phyloP scores from a whole-genome alignment of 805 yeast species.

The Kockiozyma suomiensis region DNA sequence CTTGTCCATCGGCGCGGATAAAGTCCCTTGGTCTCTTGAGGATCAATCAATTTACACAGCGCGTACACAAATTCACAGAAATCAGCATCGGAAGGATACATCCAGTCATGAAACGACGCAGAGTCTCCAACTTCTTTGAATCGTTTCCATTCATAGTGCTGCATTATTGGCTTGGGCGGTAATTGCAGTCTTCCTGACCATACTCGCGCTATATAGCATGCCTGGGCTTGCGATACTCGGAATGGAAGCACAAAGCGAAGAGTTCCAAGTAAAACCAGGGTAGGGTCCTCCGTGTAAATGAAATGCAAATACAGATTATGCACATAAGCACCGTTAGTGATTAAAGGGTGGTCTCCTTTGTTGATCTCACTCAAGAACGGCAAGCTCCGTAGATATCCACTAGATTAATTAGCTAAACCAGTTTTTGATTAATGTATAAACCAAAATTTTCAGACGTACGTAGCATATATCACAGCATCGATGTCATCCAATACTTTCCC shows the following conservation, averaged over 20 bases:
- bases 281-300: constrained; percentile 60
- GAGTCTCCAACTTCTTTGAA: constrained; percentile 52
- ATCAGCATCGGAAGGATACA: constrained; percentile 58
- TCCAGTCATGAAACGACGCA: constrained; percentile 55
- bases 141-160: constrained; percentile 47
- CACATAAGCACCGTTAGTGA: constrained; percentile 53
- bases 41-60: constrained; percentile 19
- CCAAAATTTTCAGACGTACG: too few relatives aligned
- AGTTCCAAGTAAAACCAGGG: constrained; percentile 63
- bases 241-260: constrained; percentile 67
- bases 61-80: constrained; percentile 51
- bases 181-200: constrained; percentile 57
- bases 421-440: too few relatives aligned
- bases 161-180: constrained; percentile 55
- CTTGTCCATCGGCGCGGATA: constrained; percentile 31
- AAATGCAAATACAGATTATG: constrained; percentile 63
- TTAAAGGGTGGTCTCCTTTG: constrained; percentile 41
- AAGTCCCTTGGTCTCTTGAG: constrained; percentile 24
- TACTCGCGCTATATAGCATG: constrained; percentile 63
- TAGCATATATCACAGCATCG: constrained; percentile 66
- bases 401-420: neutral
- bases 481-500: constrained; percentile 52
- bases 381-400: constrained; percentile 65
- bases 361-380: constrained; percentile 56
- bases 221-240: constrained; percentile 54